Conservation (phyloP, 495 filamentous ascomycete genomes). For the Daldinia bambusicola region DNA sequence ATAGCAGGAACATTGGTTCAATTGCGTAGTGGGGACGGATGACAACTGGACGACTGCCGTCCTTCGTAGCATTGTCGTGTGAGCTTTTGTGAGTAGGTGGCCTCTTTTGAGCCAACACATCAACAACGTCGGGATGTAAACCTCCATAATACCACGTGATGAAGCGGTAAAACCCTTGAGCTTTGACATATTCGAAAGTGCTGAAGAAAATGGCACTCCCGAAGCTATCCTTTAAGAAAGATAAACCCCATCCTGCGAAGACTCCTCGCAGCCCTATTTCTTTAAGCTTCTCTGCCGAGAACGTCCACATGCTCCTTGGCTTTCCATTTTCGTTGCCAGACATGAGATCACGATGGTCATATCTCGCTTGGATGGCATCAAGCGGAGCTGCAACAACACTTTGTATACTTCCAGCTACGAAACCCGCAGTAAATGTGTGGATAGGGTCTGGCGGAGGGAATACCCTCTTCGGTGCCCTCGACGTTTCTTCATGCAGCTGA, state of each 20-base stretch:
- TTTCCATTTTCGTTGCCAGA: slow-evolving; percentile 59
- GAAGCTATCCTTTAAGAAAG: slow-evolving; percentile 81
- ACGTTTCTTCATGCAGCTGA: slow-evolving; percentile 75
- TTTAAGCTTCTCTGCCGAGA: slow-evolving; percentile 74
- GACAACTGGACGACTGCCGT: slow-evolving; percentile 54
- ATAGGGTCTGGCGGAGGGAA: slow-evolving; percentile 76
- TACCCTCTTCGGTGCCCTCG: slow-evolving; percentile 71
- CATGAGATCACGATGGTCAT: slow-evolving; percentile 75
- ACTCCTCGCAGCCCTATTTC: slow-evolving; percentile 84
- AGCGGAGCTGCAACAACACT: slow-evolving; percentile 84
- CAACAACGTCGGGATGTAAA: slow-evolving; percentile 55
- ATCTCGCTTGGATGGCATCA: slow-evolving; percentile 86
- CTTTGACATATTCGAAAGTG: slow-evolving; percentile 87
- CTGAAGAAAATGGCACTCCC: slow-evolving; percentile 87
- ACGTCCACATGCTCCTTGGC: slow-evolving; percentile 85
- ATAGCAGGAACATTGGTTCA: slow-evolving; percentile 81
- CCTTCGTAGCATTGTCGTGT: slow-evolving; percentile 15
- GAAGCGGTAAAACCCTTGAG: slow-evolving; percentile 84
- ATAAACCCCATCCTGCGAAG: slow-evolving; percentile 83
- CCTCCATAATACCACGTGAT: slow-evolving; percentile 80
- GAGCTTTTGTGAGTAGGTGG: slow-evolving; percentile 39
- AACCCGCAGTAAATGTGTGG: slow-evolving; percentile 79
- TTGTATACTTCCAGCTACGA: slow-evolving; percentile 80
- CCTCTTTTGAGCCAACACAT: slow-evolving; percentile 54
- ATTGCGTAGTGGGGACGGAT: slow-evolving; percentile 88